Evolutionary conservation across 495 filamentous ascomycete genomes (phyloP).

Genomic region (Tetracladium marchalianum): DNA sequence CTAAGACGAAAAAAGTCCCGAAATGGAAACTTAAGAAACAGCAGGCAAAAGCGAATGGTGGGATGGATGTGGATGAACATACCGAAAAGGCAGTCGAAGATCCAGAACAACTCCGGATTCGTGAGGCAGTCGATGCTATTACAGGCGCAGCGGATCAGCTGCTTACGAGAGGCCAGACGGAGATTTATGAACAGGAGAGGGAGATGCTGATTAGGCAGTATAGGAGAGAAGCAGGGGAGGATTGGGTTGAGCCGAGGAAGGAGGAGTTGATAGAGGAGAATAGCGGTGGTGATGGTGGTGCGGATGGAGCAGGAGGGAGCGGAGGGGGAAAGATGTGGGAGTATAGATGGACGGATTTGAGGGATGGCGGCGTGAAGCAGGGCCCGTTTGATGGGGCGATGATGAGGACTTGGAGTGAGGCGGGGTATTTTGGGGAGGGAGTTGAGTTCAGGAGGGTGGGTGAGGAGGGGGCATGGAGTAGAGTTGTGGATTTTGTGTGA

Average conservation of each 20-base stretch:
- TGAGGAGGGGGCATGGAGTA: conserved; percentile 50
- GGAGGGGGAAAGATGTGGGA: conserved; percentile 59
- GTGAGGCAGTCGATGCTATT: conserved; percentile 65
- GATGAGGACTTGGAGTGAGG: conserved; percentile 82
- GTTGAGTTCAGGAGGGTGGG: conserved; percentile 72
- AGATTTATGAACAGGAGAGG: conserved; percentile 85
- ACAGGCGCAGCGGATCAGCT: conserved; percentile 84
- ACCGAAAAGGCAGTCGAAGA: conserved; percentile 41
- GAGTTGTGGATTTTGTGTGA: conserved; percentile 50
- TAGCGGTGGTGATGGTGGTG: conserved; percentile 1
- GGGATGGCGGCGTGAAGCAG: conserved; percentile 70
- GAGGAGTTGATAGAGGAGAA: conserved; percentile 8
- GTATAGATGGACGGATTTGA: conserved; percentile 79
- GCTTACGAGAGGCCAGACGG: conserved; percentile 65
- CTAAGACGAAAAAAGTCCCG: conserved; percentile 52
- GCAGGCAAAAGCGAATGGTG: conserved; percentile 28
- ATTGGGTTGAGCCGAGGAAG: conserved; percentile 62
- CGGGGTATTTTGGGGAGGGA: conserved; percentile 89
- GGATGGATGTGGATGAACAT: conserved; percentile 59
- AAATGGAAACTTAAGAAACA: conserved; percentile 51
- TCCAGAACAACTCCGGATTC: conserved; percentile 57
- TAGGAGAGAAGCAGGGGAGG: conserved; percentile 76
- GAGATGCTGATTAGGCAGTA: conserved; percentile 78
- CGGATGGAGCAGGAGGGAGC: no score
- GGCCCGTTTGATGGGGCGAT: conserved; percentile 76